Evolutionary conservation across 352 stramenopile genomes (phyloP).

Genomic region (Thalassiosira exigua): DNA sequence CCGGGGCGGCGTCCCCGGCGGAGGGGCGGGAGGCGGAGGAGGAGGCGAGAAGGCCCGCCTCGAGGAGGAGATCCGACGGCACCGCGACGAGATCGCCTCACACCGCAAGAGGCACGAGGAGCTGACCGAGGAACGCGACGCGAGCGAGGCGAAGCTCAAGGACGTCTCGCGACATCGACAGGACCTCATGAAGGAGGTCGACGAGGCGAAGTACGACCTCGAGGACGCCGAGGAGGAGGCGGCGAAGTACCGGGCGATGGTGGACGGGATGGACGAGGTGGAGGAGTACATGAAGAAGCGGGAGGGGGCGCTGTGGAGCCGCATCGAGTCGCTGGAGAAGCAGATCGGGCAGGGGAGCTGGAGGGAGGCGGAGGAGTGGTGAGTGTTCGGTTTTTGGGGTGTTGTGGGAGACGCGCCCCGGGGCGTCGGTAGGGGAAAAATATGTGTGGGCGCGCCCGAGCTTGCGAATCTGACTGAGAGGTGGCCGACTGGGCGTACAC

Average conservation of each 20-base stretch:
- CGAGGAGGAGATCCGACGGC: background rate
- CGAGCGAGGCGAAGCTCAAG: background rate
- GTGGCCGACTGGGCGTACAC: no score
- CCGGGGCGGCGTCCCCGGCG: background rate
- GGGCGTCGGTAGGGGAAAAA: no score
- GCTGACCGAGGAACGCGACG: background rate
- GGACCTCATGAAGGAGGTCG: slow-evolving; percentile 10
- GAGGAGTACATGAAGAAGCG: slow-evolving; percentile 42
- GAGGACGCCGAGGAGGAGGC: slow-evolving; percentile 21
- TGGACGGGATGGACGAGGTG: slow-evolving; percentile 39
- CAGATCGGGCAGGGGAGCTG: slow-evolving; percentile 37
- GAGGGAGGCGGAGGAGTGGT: slow-evolving; percentile 55
- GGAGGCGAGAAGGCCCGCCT: background rate
- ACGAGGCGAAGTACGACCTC: slow-evolving; percentile 12
- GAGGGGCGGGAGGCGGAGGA: background rate
- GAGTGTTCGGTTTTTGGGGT: no score
- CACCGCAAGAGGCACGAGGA: background rate
- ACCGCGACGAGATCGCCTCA: background rate
- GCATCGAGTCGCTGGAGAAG: slow-evolving; percentile 29
- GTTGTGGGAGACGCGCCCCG: no score
- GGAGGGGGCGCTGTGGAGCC: slow-evolving; percentile 40
- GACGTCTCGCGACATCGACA: background rate
- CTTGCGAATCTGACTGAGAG: no score
- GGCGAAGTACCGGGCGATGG: slow-evolving; percentile 31
- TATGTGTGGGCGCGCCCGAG: no score